phyloP scores from a whole-genome alignment of 768 basidiomycete genomes.

The Phallus indusiatus region DNA sequence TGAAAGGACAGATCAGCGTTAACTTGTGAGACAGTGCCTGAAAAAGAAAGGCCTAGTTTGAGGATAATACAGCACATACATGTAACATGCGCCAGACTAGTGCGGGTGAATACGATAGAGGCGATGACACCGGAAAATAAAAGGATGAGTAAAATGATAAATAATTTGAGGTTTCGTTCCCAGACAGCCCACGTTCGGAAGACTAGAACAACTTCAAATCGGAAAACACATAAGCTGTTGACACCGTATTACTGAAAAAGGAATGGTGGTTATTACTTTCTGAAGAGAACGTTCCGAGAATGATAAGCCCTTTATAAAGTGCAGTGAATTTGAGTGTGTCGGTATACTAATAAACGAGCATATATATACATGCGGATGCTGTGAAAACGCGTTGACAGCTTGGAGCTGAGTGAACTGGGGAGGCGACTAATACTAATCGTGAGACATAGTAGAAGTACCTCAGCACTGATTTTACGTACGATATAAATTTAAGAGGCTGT shows the following conservation, averaged over 20 bases:
- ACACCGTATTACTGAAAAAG: not conserved
- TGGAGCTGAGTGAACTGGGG: not conserved
- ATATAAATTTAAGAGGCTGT: not conserved
- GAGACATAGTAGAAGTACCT: not conserved
- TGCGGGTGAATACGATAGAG: not conserved
- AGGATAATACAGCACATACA: not conserved
- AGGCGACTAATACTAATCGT: not conserved
- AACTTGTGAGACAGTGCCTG: not conserved
- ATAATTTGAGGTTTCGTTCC: not conserved
- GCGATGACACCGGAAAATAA: not conserved
- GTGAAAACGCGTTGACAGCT: not conserved
- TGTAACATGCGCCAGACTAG: not conserved
- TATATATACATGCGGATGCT: not conserved
- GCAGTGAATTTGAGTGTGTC: not conserved
- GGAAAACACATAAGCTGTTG: not conserved
- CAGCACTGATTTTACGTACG: not conserved
- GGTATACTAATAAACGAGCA: no score
- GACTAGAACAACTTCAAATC: not conserved
- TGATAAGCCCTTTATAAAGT: not conserved
- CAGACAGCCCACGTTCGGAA: slow-evolving; percentile 6
- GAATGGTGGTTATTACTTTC: not conserved
- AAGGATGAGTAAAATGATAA: not conserved
- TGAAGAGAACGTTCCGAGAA: not conserved
- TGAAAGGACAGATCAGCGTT: not conserved
- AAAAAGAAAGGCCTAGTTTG: not conserved